These are phyloP conservation scores for Trichoderma gracile DNA, from an alignment of 2,329 filamentous ascomycete genomes.

Conservation along the genomic window DNA sequence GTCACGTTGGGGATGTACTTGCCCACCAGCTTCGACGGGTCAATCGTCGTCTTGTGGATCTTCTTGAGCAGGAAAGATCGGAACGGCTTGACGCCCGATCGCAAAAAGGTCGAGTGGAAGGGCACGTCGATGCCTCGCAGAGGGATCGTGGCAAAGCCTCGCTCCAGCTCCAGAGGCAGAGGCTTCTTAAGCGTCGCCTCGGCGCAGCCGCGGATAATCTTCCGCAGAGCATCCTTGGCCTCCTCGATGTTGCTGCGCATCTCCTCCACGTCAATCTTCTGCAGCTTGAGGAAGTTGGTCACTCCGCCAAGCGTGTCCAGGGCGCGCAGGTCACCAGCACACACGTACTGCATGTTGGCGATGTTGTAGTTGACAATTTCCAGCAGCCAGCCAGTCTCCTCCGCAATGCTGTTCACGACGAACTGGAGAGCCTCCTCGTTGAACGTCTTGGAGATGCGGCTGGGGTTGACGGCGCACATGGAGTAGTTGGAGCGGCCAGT, in stretches of 20 bases:
- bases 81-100: slow-evolving; percentile 98
- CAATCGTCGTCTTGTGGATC: slow-evolving; percentile 98
- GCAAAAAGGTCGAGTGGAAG: slow-evolving; percentile 98
- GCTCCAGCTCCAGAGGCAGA: slow-evolving; percentile 82
- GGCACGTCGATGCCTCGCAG: slow-evolving; percentile 97
- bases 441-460: slow-evolving; percentile 97
- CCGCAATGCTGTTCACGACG: slow-evolving; percentile 91
- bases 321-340: slow-evolving; percentile 68
- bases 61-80: slow-evolving; percentile 98
- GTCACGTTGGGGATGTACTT: slow-evolving; percentile 99
- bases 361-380: slow-evolving; percentile 98
- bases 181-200: slow-evolving; percentile 88
- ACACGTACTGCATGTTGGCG: slow-evolving; percentile 74
- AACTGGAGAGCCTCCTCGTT: slow-evolving; percentile 97
- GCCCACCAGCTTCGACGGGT: slow-evolving; percentile 92
- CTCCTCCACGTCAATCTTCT: slow-evolving; percentile 96
- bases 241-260: slow-evolving; percentile 89
- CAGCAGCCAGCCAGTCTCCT: slow-evolving; percentile 90
- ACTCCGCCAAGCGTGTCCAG: slow-evolving; percentile 76
- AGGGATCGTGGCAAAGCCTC: slow-evolving; percentile 95
- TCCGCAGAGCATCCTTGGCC: slow-evolving; percentile 82
- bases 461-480: slow-evolving; percentile 99
- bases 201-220: slow-evolving; percentile 88
- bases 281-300: slow-evolving; percentile 91
- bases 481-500: slow-evolving; percentile 94